A percentile compares a stretch with the other conserved stretches of the same genome.
These are phyloP conservation scores for Jamesozyma spencerorum DNA, from an alignment of 805 yeast genomes.

Conservation along the genomic window DNA sequence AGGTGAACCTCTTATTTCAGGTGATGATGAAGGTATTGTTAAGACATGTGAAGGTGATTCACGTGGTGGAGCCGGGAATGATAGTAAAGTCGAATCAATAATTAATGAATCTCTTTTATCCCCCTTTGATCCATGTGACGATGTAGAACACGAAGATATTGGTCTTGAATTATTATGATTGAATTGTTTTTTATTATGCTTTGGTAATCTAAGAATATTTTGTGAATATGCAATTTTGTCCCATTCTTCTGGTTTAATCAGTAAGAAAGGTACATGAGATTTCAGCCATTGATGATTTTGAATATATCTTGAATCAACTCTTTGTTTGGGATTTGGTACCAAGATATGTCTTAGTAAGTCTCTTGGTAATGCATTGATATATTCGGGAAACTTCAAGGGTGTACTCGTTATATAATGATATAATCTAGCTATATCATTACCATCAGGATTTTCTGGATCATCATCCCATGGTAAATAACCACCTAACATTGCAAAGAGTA, in stretches of 20 bases:
- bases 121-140: constrained; percentile 34
- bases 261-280: constrained; percentile 73
- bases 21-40: constrained; percentile 35
- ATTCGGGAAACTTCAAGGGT: constrained; percentile 91
- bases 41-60: constrained; percentile 56
- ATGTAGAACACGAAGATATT: constrained; percentile 29
- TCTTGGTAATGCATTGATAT: constrained; percentile 81
- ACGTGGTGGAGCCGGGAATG: constrained; percentile 58
- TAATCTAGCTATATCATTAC: constrained; percentile 80
- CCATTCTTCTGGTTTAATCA: constrained; percentile 89
- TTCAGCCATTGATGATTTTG: constrained; percentile 81
- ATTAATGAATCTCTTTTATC: constrained; percentile 33
- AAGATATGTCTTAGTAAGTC: constrained; percentile 77
- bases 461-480: constrained; percentile 97
- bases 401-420: constrained; percentile 88
- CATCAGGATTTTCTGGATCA: constrained; percentile 93
- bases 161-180: constrained; percentile 15
- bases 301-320: constrained; percentile 62
- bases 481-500: constrained; percentile 91
- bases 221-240: constrained; percentile 37
- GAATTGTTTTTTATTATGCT: constrained; percentile 8
- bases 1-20: constrained; percentile 13
- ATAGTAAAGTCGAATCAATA: constrained; percentile 29
- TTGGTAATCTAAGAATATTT: constrained; percentile 9
- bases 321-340: constrained; percentile 71